phyloP scores from a whole-genome alignment of 495 filamentous ascomycete species.

The Aspergillus haitiensis region DNA sequence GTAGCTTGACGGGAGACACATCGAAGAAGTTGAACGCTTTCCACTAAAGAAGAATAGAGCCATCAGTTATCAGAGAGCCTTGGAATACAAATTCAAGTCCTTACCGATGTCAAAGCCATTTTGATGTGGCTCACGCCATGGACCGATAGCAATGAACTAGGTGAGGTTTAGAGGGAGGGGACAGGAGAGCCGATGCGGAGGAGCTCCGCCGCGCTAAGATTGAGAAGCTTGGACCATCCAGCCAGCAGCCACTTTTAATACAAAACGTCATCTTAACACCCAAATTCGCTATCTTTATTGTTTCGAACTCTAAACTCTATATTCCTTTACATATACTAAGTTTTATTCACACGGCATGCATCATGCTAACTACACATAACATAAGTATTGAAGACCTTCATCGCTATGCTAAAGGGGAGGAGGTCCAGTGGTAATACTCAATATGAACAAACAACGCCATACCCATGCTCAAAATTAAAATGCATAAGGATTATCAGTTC shows the following conservation, averaged over 20 bases:
- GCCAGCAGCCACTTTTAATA: too few relatives aligned
- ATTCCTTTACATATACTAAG: too few relatives aligned
- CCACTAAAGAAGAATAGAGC: slow-evolving; percentile 61
- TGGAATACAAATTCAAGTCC: neutral
- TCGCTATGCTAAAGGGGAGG: slow-evolving; percentile 1
- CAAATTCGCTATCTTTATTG: neutral
- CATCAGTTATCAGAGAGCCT: neutral
- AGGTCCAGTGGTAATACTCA: too few relatives aligned
- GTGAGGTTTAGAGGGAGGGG: slow-evolving; percentile 23
- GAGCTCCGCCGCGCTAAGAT: slow-evolving; percentile 28
- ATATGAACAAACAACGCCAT: neutral
- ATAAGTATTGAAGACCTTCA: neutral
- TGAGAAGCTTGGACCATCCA: slow-evolving; percentile 11
- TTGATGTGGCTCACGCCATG: slow-evolving; percentile 40
- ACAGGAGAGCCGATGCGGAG: slow-evolving; percentile 8
- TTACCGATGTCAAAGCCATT: slow-evolving; percentile 54
- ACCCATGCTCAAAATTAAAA: neutral
- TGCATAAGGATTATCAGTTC: too few relatives aligned
- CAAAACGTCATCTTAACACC: neutral
- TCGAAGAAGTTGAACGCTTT: slow-evolving; percentile 99
- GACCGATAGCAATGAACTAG: slow-evolving; percentile 22
- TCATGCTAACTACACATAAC: too few relatives aligned
- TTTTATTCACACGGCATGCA: too few relatives aligned
- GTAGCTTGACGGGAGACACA: slow-evolving; percentile 76
- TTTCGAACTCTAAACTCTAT: neutral